Percentiles rank a stretch among this genome's conserved stretches.
phyloP scores from a whole-genome alignment of 495 filamentous ascomycete genomes.

The Penicillium waksmanii region DNA sequence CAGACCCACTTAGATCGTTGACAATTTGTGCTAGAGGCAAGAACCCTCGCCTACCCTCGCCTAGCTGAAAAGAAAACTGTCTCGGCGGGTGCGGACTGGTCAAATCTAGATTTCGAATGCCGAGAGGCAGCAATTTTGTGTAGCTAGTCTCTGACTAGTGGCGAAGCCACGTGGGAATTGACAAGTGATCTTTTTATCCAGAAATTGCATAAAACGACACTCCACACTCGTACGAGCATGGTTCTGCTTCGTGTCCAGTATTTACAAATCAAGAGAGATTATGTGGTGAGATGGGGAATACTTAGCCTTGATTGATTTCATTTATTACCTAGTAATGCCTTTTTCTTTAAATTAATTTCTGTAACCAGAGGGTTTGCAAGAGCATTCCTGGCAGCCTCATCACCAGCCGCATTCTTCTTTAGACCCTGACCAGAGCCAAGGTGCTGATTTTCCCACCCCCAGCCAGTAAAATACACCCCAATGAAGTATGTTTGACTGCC shows the following conservation, averaged over 20 bases:
- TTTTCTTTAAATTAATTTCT: conserved; percentile 38
- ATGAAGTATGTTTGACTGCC: conserved; percentile 66
- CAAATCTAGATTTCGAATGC: background rate
- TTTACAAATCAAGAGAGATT: background rate
- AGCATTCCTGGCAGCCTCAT: conserved; percentile 68
- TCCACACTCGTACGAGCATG: background rate
- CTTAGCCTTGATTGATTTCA: background rate
- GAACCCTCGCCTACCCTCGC: background rate
- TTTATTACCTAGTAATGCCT: background rate
- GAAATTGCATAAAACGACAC: background rate
- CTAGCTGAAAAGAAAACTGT: background rate
- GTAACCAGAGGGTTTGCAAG: conserved; percentile 63
- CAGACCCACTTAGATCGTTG: background rate
- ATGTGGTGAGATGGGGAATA: background rate
- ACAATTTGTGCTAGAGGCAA: background rate
- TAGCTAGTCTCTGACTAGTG: background rate
- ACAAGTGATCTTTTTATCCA: background rate
- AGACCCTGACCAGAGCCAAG: conserved; percentile 70
- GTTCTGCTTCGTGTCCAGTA: background rate
- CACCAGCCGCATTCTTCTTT: conserved; percentile 74
- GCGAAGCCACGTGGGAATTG: background rate
- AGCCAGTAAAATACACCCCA: conserved; percentile 73
- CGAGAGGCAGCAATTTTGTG: background rate
- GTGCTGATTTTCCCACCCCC: conserved; percentile 65
- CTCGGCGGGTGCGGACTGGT: background rate